phyloP scores from a whole-genome alignment of 2,329 filamentous ascomycete species.

The Pyricularia sp. region DNA sequence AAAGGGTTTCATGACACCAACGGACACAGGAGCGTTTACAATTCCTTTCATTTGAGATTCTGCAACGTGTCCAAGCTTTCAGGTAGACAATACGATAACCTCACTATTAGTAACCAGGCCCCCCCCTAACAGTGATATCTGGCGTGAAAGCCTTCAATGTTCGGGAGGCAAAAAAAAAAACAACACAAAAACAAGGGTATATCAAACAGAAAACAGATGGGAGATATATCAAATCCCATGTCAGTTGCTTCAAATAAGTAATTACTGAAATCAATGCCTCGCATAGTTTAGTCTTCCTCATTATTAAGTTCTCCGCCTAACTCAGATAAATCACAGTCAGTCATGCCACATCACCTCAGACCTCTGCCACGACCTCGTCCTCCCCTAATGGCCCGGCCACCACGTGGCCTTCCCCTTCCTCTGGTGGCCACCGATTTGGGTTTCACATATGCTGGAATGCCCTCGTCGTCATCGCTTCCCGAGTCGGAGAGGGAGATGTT shows the following conservation, averaged over 20 bases:
- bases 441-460: conserved; percentile 12
- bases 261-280: background rate
- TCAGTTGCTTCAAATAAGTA: background rate
- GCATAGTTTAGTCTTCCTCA: background rate
- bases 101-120: background rate
- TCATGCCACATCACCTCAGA: background rate
- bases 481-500: conserved; percentile 9
- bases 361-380: conserved; percentile 2
- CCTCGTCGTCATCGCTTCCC: conserved; percentile 13
- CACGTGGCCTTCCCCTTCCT: conserved; percentile 10
- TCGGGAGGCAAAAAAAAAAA: background rate
- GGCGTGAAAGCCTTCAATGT: background rate
- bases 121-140: background rate
- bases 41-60: background rate
- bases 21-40: background rate
- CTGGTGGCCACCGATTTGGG: conserved; percentile 6
- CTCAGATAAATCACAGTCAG: too few species aligned
- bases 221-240: background rate
- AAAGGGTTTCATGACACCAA: background rate
- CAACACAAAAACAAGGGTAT: background rate
- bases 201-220: background rate
- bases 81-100: background rate
- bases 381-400: conserved; percentile 8
- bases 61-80: background rate
- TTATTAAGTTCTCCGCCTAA: background rate